Evolutionary conservation across 192 early-diverging fungal genomes (phyloP), one percentile per base, ranked within the genome.

Genomic region (Coemansia sp.): DNA sequence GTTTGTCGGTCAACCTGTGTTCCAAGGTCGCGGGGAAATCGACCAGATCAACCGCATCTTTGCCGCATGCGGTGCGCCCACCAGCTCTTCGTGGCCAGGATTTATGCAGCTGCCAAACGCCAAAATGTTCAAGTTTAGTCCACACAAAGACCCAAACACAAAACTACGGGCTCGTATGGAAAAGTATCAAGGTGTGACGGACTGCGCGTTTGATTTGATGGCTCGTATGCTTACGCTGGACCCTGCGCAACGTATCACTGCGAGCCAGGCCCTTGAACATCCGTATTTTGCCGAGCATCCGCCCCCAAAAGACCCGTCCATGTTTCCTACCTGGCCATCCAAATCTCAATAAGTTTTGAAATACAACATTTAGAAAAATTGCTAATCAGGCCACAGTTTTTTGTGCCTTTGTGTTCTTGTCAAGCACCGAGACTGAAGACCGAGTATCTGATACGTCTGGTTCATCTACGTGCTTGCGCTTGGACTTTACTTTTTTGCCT

Each of bases 251-350:
- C 73, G 97, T 2, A 99, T 99, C 37, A 88, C 92, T 0, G 97
- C 97, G 0, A 88, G 93, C 59, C 87, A 93, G 51, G 97, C 94
- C 0, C 70, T 99, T 8, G 75, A 86, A 11, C 97, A 99, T 63
- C 90, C 95, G 11, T 99, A 94, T 61, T 95, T 95, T 70, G 66
- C 86, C 1, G 93, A 95, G 60, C 75, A 76, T 38, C 94, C 96
- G 17, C 76, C 83, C 23, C 94, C 96, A 18, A 96, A 97, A 73
- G 89, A 97, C 66, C 93, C 95, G 4, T 85, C 87, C 38, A 79
- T 97, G 80, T 97, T 98, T 68, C 95, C 96, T 7, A 95, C 93
- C 0, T 98, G 92, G 85, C 96, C 96, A 0, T 86, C 91, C 5
- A 89, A 89, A 63, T 28, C 44, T 15, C 52, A 25, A 34, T 44